These are phyloP conservation scores for Pichia sp. DNA, from an alignment of 1,139 yeast species.

Conservation along the genomic window DNA sequence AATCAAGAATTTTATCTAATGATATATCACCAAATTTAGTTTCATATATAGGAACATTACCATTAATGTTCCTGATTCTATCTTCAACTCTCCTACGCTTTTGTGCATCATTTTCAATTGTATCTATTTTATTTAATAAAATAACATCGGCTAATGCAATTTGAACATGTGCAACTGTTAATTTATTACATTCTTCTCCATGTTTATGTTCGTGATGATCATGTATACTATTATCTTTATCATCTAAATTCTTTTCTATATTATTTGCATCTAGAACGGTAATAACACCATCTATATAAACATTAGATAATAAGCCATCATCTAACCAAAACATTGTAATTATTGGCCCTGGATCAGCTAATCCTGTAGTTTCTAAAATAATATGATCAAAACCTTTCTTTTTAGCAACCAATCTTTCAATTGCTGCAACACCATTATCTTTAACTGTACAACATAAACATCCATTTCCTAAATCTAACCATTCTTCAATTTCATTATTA, in stretches of 20 bases:
- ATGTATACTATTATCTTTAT: conserved; percentile 36
- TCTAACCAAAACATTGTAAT: conserved; percentile 98
- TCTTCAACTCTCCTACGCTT: conserved; percentile 22
- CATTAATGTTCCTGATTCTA: conserved; percentile 55
- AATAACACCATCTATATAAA: conserved; percentile 89
- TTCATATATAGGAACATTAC: conserved; percentile 57
- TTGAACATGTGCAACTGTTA: conserved; percentile 84
- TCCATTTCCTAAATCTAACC: conserved; percentile 95
- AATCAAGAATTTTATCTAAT: conserved; percentile 57
- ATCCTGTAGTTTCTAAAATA: conserved; percentile 86
- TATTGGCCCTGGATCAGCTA: conserved; percentile 98
- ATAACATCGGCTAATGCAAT: conserved; percentile 84
- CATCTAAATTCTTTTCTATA: conserved; percentile 61
- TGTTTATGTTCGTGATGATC: conserved; percentile 28
- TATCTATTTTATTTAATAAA: conserved; percentile 71
- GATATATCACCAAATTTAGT: conserved; percentile 71
- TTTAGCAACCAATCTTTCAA: conserved; percentile 74
- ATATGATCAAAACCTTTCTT: conserved; percentile 75
- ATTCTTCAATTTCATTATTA: conserved; percentile 65
- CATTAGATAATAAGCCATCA: conserved; percentile 74
- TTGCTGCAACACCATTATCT: conserved; percentile 90
- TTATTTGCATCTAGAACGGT: conserved; percentile 81
- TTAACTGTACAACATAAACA: conserved; percentile 95
- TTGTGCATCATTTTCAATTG: conserved; percentile 30
- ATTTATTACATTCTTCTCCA: neutral